Evolutionary conservation across 805 yeast species (phyloP), one percentile per base, ranked within the genome.

Genomic region (Hemisphaericaspora nanyangensis): DNA sequence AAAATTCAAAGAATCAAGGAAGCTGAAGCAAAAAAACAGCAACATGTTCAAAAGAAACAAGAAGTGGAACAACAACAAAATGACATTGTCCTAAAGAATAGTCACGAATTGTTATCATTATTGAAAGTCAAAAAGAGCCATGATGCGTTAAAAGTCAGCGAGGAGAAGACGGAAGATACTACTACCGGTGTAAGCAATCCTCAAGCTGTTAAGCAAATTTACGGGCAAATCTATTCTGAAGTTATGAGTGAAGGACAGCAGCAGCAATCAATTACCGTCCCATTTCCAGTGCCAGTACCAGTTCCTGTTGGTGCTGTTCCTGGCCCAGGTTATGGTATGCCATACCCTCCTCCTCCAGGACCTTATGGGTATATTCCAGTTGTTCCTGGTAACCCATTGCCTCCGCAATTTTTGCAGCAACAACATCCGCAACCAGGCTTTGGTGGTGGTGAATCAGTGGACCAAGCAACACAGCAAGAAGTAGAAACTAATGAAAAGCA

Each of bases 171-270:
- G 3, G 44, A 47, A 7, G 55, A 47, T 22, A 49, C 44, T 13
- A 20, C 16, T 6, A 28, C 16, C 4, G 29, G 15, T 11, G 31
- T 47, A 5, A 39, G 31, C 7, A 50, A 54, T 22, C 51, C 63
- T 6, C 48, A 59, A 28, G 68, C 71, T 5, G 63, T 68, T 40
- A 63, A 65, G 47, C 70, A 61, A 42, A 58, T 68, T 34, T 68
- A 68, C 41, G 72, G 70, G 2, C 70, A 66, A 42, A 68, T 68
- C 29, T 68, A 67, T 50, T 61, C 63, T 36, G 59, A 63, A 36
- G 72, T 68, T 18, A 67, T 68, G 73, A 55, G 49, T 45, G 68
- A 67, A 37, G 72, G 72, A 22, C 26, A 22, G 11, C 26, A 3
- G 11, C 26, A 3, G 11, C 26, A 22, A 12, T 35, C 38, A 22